Base-by-base conservation (phyloP, 2,329 filamentous ascomycete species). In the Chrysosporium queenslandicum region DNA sequence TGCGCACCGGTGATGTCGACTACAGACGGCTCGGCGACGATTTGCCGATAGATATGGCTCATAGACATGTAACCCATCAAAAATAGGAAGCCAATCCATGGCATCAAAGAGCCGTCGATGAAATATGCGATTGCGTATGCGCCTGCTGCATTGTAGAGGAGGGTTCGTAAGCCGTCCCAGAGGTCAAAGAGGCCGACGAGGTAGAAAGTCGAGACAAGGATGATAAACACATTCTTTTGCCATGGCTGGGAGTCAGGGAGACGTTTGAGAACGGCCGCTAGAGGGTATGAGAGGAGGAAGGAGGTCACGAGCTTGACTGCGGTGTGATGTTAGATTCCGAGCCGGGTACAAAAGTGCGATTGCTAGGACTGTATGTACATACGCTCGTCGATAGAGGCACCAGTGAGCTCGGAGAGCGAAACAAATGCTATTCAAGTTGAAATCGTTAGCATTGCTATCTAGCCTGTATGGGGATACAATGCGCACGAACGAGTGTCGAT, bases 1-100 rank as follows among this genome's bases (percentile, higher is more conserved):
- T 98, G 92, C 1, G 91, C 89, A 55, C 78, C 90, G 0, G 91
- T 96, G 60, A 98, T 90, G 66, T 98, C 92, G 54, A 95, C 76
- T 1, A 73, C 70, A 36, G 79, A 76, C 0, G 86, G 80, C 56
- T 81, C 77, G 60, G 85, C 76, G 36, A 78, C 72, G 36, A 82
- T 79, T 68, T 94, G 88, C 36, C 94, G 86, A 53, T 80, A 74
- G 56, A 98, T 84, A 68, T 98, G 92, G 66, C 82, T 94, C 62
- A 91, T 68, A 42, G 90, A 91, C 85, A 97, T 87, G 71, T 98
- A 91, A 52, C 83, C 84, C 91, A 98, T 97, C 53, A 95, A 74
- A 64, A 94, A 96, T 46, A 87, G 75, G 68, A 98, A 98, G 55
- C 83, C 89, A 46, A 96, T 77, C 92, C 92, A 98, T 73, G 92